phyloP scores from a whole-genome alignment of 2,329 filamentous ascomycete species.

The Claviceps fusiformis region DNA sequence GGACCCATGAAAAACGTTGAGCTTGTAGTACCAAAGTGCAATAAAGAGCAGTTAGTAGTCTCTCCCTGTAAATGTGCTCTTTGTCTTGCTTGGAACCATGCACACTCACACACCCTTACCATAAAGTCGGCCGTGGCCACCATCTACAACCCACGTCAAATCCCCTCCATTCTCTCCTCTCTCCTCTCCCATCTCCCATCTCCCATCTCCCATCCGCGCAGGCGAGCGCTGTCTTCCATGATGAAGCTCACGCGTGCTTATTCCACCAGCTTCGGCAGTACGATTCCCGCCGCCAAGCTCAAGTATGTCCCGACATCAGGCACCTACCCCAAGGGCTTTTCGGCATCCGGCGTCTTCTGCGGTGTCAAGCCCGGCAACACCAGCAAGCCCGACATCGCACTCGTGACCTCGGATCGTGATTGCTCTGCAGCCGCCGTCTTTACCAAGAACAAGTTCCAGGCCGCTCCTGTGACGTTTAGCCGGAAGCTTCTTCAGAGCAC shows the following conservation, averaged over 20 bases:
- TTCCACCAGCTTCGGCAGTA: constrained; percentile 16
- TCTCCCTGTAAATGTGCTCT: neutral
- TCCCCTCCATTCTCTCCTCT: neutral
- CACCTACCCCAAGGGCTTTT: constrained; percentile 82
- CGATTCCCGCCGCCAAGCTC: constrained; percentile 64
- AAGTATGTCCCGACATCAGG: constrained; percentile 81
- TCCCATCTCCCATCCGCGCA: constrained; percentile 4
- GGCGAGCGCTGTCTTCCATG: constrained; percentile 1
- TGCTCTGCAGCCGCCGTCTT: constrained; percentile 87
- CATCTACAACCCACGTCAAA: neutral
- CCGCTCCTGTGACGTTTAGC: constrained; percentile 83
- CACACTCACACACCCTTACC: neutral
- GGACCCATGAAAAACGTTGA: too few species aligned
- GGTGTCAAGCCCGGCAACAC: constrained; percentile 92
- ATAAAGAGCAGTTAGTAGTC: neutral
- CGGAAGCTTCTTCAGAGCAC: constrained; percentile 54
- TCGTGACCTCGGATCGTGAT: constrained; percentile 74
- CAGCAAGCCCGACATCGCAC: constrained; percentile 76
- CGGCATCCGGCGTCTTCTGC: constrained; percentile 73
- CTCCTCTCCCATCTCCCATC: constrained; percentile 2
- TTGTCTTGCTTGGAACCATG: neutral
- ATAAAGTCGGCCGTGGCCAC: constrained; percentile 1
- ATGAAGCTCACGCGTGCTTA: constrained; percentile 24
- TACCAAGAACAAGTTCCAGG: constrained; percentile 97
- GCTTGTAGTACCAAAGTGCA: neutral